Evolutionary conservation across 1,139 yeast genomes (phyloP), one percentile per base, ranked within the genome.

Genomic region (Candida sp.): DNA sequence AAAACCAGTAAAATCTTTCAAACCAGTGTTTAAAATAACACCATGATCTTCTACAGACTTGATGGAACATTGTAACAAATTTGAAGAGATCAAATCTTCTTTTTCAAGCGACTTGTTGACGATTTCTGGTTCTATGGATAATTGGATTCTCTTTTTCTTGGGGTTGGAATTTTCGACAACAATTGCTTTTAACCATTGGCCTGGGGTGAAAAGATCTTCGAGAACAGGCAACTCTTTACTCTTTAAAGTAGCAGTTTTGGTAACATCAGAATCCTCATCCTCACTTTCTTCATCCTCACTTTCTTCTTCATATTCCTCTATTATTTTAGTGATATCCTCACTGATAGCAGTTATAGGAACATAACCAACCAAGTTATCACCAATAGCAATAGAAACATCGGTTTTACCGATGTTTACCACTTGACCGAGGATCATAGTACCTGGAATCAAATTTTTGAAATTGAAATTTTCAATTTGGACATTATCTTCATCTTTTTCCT

Each of bases 1-100:
- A 64, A 93, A 93, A 1, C 96, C 98, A 21, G 81, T 66, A 12
- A 76, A 48, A 4, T 61, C 58, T 11, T 71, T 64, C 43, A 74
- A 67, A 22, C 97, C 97, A 25, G 87, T 64, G 54, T 84, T 86
- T 42, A 91, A 66, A 46, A 88, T 79, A 12, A 83, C 76, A 64
- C 99, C 99, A 59, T 88, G 97, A 58, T 93, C 99, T 72, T 93
- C 98, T 22, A 88, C 67, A 42, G 95, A 85, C 46, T 74, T 75
- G 15, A 93, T 82, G 2, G 89, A 74, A 25, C 84, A 90, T 66
- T 93, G 99, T 3, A 93, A 58, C 5, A 84, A 60, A 53, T 79
- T 74, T 33, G 90, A 90, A 19, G 74, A 60, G 4, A 70, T 63
- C 46, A 87, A 64, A 58, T 88, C 96, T 41, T 84, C 93, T 5